Base-by-base conservation (phyloP, 345 rosid species). In the Nasturtium officinale region DNA sequence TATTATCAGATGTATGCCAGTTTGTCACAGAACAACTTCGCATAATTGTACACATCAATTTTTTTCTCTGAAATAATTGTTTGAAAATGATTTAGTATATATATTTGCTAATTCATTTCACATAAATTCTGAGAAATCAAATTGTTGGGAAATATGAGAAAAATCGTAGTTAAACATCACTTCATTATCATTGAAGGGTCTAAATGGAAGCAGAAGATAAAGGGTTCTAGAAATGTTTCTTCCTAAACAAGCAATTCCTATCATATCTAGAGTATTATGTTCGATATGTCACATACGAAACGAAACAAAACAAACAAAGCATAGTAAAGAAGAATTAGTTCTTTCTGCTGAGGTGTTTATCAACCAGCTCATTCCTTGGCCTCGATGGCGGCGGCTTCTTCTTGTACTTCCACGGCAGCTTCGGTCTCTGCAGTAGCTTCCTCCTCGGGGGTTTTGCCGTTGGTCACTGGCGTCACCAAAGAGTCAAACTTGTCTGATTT, bases 401-500 rank as follows among this genome's bases (percentile, higher is more conserved):
- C 68, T 70, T 69, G 59, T n/a, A 1, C 79, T 55, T 62, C 29
- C 42, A 15, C 75, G 3, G 46, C 47, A 5, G 52, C 52, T 10
- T 69, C 75, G 3, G 79, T 63, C 53, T 69, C 79, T 51, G 78
- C 77, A 16, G 38, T 76, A 2, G 71, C 61, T 70, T 28, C 71
- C 15, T 65, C 77, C 72, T 71, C 77, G 2, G 69, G 73, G 0
- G 73, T 57, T 32, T 64, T 77, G 0, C 81, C 72, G 11, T 33
- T 26, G 17, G 80, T 73, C 12, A 76, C 77, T 17, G 85, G 76
- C 18, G 72, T 73, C 87, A 89, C 85, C 82, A 92, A 69, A 10
- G 79, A 64, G 42, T 89, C 94, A 29, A 88, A 92, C 51, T 89
- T 89, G 51, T 87, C 96, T 2, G 96, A 86, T 43, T 87, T 90